Base-by-base conservation (phyloP, 495 filamentous ascomycete species). In the Copromyces sp. region DNA sequence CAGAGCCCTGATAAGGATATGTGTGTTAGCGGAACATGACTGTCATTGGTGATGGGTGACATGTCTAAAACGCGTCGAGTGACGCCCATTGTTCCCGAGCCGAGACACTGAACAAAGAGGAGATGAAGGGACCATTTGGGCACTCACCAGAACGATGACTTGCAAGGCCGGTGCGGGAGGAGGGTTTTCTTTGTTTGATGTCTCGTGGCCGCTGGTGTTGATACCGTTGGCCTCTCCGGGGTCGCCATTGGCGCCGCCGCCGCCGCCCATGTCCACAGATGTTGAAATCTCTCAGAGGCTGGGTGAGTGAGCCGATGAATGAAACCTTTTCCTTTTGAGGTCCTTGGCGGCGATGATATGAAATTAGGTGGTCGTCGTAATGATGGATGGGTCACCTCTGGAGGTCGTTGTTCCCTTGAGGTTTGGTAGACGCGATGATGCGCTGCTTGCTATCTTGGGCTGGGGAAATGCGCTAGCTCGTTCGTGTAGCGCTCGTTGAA, bases 81-180 rank as follows among this genome's bases (percentile, higher is more conserved):
- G 24, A 53, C 29, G 0, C 29, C 12, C 53, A 35, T 61, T 61
- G 53, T 61, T 35, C 29, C 20, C 44, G 44, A 59, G 3, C 47
- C 24, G 20, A 59, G 24, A 59, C 47, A 24, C 4, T 24, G 53
- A 61, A 61, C 53, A 61, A 35, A 32, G 29, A 35, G 53, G 11
- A 35, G 32, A 20, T 32, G 29, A 32, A 32, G 29, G 29, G 4
- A 37, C n/a, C n/a, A n/a, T n/a, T n/a, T 24, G 38, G 9, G 9
- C 41, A 88, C 92, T 88, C 85, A 94, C 92, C 84, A 94, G 82
- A 71, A 94, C 87, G 83, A 94, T 93, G 70, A 94, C 88, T 78
- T 94, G 90, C 82, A 94, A 85, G 39, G 90, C 88, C 78, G 90
- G 86, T 59, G 75, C 69, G 71, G 74, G 71, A 70, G 79, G 75